Base-by-base conservation (phyloP, 148 eudicot species). In the Chenopodium suecicum region DNA sequence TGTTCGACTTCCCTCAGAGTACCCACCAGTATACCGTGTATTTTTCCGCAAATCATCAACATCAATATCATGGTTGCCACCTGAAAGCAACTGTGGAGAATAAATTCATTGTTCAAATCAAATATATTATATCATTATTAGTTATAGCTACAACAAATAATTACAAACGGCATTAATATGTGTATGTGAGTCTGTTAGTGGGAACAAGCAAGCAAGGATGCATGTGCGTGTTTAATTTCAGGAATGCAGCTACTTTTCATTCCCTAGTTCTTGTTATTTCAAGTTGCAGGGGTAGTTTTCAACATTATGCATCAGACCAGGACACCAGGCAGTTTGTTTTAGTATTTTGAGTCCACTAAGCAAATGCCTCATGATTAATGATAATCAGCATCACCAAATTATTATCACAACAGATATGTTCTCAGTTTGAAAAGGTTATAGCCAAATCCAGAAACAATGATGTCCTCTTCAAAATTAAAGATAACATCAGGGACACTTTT, bases 11-110 rank as follows among this genome's bases (percentile, higher is more conserved):
- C 98, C 97, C 78, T 94, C 98, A 79, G 91, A 83, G 76, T 95
- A 95, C 64, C 99, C 99, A 82, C 99, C 99, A 27, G 97, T 95
- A 83, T 95, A 95, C 29, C 90, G 91, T 32, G 99, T 94, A 84
- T 95, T 84, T 60, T 82, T 87, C 82, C 88, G 88, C 78, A 95
- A 83, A 86, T 95, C 99, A 73, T 91, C 90, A 62, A 93, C 94
- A 88, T 95, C 98, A 82, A 95, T 93, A 83, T 95, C 98, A 87
- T 89, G 90, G 75, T 87, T 88, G 77, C 98, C 98, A 80, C 98
- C 98, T 82, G 98, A 95, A 81, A 95, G 98, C 84, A 95, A 86
- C 97, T 93, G 87, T 46, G 85, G 56, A 77, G 14, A 70, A 58
- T 72, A 71, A 77, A 22, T 41, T 64, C 65, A 52, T 48, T 63